Conservation (phyloP, 176 grass and related monocot genomes). For the Sorghum bicolor region Sorghum_bicolor_NCBIv3 NC_012878.2:56074501-56075000, state of each 20-base stretch:
- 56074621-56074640: slow-evolving; percentile 36
- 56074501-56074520: slow-evolving; percentile 50
- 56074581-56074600: slow-evolving; percentile 50
- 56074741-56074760: not conserved
- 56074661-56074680: slow-evolving; percentile 51
- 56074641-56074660: slow-evolving; percentile 36
- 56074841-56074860: not conserved
- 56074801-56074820: not conserved
- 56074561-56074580: slow-evolving; percentile 62
- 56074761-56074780: not conserved
- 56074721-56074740: not conserved
- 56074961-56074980: too few relatives aligned
- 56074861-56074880: not conserved
- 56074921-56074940: too few relatives aligned
- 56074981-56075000: too few relatives aligned
- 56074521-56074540: slow-evolving; percentile 50
- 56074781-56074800: not conserved
- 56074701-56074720: slow-evolving; percentile 42
- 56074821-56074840: not conserved
- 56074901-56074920: too few relatives aligned
- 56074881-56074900: too few relatives aligned
- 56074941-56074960: too few relatives aligned
- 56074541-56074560: slow-evolving; percentile 56
- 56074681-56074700: slow-evolving; percentile 35
- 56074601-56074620: slow-evolving; percentile 52